phyloP scores from a whole-genome alignment of 1,284 basidiomycete genomes.

The Ceratobasidium papillatum region DNA sequence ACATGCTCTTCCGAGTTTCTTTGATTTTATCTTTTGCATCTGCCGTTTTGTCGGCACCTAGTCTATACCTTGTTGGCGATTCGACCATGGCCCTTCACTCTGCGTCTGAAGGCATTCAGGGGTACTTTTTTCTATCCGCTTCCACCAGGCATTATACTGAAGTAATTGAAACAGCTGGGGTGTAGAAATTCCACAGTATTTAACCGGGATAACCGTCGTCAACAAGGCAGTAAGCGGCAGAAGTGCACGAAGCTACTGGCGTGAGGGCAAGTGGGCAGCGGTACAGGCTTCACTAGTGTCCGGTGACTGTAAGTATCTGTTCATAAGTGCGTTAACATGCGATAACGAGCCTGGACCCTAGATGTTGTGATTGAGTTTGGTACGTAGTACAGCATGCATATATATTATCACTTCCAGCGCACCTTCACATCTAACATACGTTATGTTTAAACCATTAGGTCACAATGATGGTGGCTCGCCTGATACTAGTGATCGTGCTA shows the following conservation, averaged over 20 bases:
- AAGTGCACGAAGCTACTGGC: slow-evolving; percentile 59
- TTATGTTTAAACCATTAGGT: slow-evolving; percentile 7
- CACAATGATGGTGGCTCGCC: slow-evolving; percentile 42
- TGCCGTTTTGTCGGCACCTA: slow-evolving; percentile 43
- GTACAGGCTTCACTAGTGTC: slow-evolving; percentile 29
- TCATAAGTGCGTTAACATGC: background rate
- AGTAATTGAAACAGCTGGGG: slow-evolving; percentile 55
- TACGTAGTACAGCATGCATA: background rate
- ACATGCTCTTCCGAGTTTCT: slow-evolving; percentile 26
- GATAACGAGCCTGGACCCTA: background rate
- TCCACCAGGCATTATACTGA: background rate
- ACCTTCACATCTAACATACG: background rate
- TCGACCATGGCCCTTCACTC: slow-evolving; percentile 54
- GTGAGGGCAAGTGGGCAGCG: slow-evolving; percentile 52
- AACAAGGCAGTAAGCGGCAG: slow-evolving; percentile 60
- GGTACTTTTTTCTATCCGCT: background rate
- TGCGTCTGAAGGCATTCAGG: slow-evolving; percentile 46
- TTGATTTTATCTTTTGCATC: slow-evolving; percentile 1
- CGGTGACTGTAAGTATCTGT: slow-evolving; percentile 40
- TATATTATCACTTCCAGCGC: too few relatives aligned
- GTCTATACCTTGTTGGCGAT: slow-evolving; percentile 60
- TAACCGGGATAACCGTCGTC: slow-evolving; percentile 56
- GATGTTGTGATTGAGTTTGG: slow-evolving; percentile 41
- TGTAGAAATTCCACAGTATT: slow-evolving; percentile 55
- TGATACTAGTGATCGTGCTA: slow-evolving; percentile 35